Base-by-base conservation (phyloP, 192 early-diverging fungal genomes). In the Podila minutissima region DNA sequence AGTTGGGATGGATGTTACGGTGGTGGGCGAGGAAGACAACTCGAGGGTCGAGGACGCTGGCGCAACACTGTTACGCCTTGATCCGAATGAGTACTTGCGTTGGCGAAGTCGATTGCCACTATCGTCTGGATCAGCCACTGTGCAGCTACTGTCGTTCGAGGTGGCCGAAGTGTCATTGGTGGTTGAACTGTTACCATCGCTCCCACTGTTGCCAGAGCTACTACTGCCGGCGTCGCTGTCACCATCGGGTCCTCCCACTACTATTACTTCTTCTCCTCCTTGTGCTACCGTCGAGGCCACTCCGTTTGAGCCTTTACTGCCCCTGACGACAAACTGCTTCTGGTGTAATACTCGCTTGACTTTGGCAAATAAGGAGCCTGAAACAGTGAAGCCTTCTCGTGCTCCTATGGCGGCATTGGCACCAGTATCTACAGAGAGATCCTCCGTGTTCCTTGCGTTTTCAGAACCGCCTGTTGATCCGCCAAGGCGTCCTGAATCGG, bases 381-480 rank as follows among this genome's bases (percentile, higher is more conserved):
- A 19, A 22, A 79, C 64, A 59, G 75, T 72, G 58, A 72, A 79
- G 26, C 70, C 69, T 48, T 79, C 70, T 15, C 70, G 70, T 22
- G 19, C 22, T n/a, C 31, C 33, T 32, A n/a, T n/a, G 62, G 11
- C n/a, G 35, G 20, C 13, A n/a, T 13, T 33, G 41, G 41, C 3
- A 37, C 35, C 35, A 31, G 24, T 31, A 1, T 60, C 24, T 17
- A 31, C 31, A 19, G 22, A 60, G 55, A 24, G 22, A n/a, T 28
- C 55, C 12, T n/a, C 55, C 17, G 55, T 28, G 26, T 3, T 58
- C 10, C n/a, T 1, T 57, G 55, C 3, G 24, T 17, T 31, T 60
- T 24, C 59, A 31, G 59, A 37, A 37, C 35, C 33, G 33, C 5
- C 31, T 31, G 6, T 17, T 24, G 17, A 31, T 60, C 41, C 41